Conservation (phyloP, 2,329 filamentous ascomycete genomes). For the Penicillium sp. region DNA sequence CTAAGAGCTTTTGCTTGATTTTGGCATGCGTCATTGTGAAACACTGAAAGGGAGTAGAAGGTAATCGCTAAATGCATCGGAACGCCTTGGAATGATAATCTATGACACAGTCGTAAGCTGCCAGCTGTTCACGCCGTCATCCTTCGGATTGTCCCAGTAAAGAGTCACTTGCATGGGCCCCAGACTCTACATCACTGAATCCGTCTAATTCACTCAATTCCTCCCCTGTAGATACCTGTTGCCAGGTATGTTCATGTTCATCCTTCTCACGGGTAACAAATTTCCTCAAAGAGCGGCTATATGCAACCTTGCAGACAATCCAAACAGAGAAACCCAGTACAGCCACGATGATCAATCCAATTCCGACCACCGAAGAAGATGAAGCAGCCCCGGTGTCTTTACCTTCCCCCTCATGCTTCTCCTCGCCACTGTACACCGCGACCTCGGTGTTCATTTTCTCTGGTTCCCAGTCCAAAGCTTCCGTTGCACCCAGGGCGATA, state of each 20-base stretch:
- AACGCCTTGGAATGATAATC: not conserved
- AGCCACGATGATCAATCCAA: conserved; percentile 14
- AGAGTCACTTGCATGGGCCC: conserved; percentile 3
- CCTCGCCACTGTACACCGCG: conserved; percentile 15
- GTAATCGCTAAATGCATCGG: too few relatives aligned
- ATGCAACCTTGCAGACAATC: conserved; percentile 4
- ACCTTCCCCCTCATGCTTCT: not conserved
- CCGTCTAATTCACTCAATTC: conserved; percentile 12
- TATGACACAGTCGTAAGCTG: not conserved
- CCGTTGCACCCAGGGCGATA: conserved; percentile 24
- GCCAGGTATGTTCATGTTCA: not conserved
- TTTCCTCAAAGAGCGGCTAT: not conserved
- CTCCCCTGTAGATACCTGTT: conserved; percentile 1
- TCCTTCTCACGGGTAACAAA: not conserved
- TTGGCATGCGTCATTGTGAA: not conserved
- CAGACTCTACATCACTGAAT: conserved; percentile 9
- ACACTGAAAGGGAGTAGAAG: not conserved
- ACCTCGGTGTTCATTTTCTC: conserved; percentile 16
- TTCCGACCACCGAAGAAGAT: conserved; percentile 4
- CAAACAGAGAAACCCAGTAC: conserved; percentile 1
- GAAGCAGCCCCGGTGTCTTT: not conserved
- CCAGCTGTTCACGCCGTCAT: not conserved
- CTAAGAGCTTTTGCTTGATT: not conserved
- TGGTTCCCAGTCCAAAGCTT: conserved; percentile 28
- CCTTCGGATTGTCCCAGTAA: conserved; percentile 6